Base-by-base conservation (phyloP, 2,329 filamentous ascomycete genomes). In the Chaetomium sp. region DNA sequence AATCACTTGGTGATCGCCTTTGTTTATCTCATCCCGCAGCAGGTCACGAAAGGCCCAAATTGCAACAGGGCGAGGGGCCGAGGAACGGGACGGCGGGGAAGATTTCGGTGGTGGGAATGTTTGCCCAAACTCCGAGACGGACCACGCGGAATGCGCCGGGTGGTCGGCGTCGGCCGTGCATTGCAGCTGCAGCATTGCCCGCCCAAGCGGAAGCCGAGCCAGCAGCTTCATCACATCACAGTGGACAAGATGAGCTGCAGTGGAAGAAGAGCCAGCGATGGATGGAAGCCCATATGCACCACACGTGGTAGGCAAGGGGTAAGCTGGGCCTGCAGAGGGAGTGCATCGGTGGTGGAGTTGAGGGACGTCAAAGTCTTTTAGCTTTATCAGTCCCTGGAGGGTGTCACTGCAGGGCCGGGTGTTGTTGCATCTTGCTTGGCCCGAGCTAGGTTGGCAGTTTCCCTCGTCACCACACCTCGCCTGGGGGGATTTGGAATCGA, bases 281-380 rank as follows among this genome's bases (percentile, higher is more conserved):
- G 64, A 61, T 58, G 54, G 29, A 53, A 62, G 38, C 59, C 55
- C 55, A 35, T 25, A 29, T 33, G 31, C 31, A 29, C 49, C 42
- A 38, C 62, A 63, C 62, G 62, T 63, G 62, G 62, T 63, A 33
- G 53, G 21, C 53, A 38, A 38, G 53, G 33, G 53, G n/a, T 10
- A 25, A 51, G 55, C 53, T 38, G 33, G 33, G 45, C 49, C 49
- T 49, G 45, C 54, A 57, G 60, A 21, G 42, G 29, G 33, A 57
- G 35, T 27, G 54, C 54, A 45, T 57, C 13, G 54, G 13, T 10
- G n/a, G 57, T 59, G 57, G 57, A 35, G 42, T 59, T 25, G 42
- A 19, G 5, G 29, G 42, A 25, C 16, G 45, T 33, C 56, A 33
- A 49, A 45, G 16, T 12, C 23, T 19, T 45, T 13, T 29, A 29